Percentiles rank a stretch among this genome's conserved stretches.
phyloP scores from a whole-genome alignment of 176 grass and related monocot genomes.

The Hsuehochloa calcarea region DNA sequence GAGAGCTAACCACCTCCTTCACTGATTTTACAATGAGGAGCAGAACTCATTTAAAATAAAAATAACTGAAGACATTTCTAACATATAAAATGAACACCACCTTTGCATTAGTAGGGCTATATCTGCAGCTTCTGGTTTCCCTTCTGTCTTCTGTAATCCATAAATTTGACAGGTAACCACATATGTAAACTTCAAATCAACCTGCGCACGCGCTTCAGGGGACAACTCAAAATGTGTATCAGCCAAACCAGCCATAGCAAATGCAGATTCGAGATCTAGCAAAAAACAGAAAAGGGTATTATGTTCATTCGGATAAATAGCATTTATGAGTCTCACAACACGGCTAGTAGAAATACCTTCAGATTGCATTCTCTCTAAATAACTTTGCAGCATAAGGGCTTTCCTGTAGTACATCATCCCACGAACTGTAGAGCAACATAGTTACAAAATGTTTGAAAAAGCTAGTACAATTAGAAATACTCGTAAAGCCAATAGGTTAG shows the following conservation, averaged over 20 bases:
- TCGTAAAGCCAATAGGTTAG: background rate
- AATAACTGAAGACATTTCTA: conserved; percentile 8
- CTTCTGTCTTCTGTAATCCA: conserved; percentile 77
- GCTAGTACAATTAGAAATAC: background rate
- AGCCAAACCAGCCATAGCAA: conserved; percentile 40
- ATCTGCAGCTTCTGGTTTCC: conserved; percentile 77
- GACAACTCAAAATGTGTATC: conserved; percentile 84
- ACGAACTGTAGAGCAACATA: conserved; percentile 57
- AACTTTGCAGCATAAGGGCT: conserved; percentile 91
- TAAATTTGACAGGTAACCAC: conserved; percentile 97
- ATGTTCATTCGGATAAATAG: conserved; percentile 28
- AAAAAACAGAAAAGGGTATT: conserved; percentile 11
- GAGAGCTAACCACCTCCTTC: conserved; percentile 4
- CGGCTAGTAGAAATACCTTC: conserved; percentile 59
- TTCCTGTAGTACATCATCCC: conserved; percentile 99
- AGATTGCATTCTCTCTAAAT: conserved; percentile 75
- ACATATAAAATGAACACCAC: conserved; percentile 41
- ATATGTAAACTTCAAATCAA: conserved; percentile 95
- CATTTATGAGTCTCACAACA: conserved; percentile 16
- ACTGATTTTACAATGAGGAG: background rate
- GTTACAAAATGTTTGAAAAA: background rate
- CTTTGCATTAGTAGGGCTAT: conserved; percentile 92
- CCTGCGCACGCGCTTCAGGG: conserved; percentile 75
- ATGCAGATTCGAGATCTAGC: conserved; percentile 53
- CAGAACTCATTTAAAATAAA: background rate